Conservation (phyloP, 2,329 filamentous ascomycete species). For the Fusarium keratoplasticum region DNA sequence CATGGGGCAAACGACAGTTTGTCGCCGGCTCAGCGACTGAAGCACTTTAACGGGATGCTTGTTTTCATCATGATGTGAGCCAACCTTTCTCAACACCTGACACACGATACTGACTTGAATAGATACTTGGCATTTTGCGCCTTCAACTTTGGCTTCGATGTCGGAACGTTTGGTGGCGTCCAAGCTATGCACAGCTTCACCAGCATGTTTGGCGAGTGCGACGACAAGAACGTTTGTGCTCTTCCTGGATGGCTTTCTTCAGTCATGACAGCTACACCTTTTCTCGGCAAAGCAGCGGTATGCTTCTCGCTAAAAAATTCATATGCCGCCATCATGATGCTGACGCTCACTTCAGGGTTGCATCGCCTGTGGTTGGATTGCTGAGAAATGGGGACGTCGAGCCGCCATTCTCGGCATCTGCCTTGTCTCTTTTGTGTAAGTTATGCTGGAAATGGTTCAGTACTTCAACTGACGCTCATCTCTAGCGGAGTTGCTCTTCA, state of each 20-base stretch:
- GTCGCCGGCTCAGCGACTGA: background rate
- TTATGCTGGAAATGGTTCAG: background rate
- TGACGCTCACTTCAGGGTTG: background rate
- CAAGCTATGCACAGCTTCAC: conserved; percentile 43
- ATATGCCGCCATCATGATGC: background rate
- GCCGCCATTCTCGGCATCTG: conserved; percentile 38
- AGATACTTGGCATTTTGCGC: conserved; percentile 43
- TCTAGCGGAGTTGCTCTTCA: conserved; percentile 41
- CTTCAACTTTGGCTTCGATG: conserved; percentile 46
- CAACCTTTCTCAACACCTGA: rapidly evolving
- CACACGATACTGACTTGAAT: background rate
- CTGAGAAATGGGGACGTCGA: conserved; percentile 44
- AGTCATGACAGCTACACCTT: conserved; percentile 43
- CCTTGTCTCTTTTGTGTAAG: conserved; percentile 17
- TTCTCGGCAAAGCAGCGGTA: conserved; percentile 40
- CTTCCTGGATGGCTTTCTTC: conserved; percentile 40
- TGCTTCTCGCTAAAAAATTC: background rate
- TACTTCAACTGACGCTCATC: background rate
- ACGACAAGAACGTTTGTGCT: conserved; percentile 17
- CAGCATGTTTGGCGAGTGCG: conserved; percentile 39
- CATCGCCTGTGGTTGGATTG: conserved; percentile 31
- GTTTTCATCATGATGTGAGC: conserved; percentile 31
- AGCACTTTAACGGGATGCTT: conserved; percentile 16
- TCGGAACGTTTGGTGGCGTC: conserved; percentile 43
- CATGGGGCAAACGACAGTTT: background rate